phyloP scores from a whole-genome alignment of 768 basidiomycete genomes.

The Suillus variegatus region DNA sequence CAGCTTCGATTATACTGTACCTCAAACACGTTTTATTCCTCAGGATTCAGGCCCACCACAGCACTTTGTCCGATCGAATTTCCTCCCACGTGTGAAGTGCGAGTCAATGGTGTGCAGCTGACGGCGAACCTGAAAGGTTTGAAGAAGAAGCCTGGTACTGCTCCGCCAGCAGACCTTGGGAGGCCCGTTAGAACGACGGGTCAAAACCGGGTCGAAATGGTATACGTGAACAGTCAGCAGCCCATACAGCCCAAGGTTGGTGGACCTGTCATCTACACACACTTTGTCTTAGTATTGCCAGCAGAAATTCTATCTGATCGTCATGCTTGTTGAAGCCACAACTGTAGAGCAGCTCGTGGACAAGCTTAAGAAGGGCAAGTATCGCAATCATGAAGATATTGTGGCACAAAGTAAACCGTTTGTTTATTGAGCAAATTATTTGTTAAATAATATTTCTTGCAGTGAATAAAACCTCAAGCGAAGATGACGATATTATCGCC shows the following conservation, averaged over 20 bases:
- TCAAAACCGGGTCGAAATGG: slow-evolving; percentile 78
- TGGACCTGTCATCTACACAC: neutral
- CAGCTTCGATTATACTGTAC: slow-evolving; percentile 91
- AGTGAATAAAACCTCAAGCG: slow-evolving; percentile 62
- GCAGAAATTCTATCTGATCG: slow-evolving; percentile 85
- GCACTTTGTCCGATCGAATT: slow-evolving; percentile 83
- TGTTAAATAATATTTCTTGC: slow-evolving; percentile 7
- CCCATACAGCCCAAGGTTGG: slow-evolving; percentile 72
- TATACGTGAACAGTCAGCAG: slow-evolving; percentile 88
- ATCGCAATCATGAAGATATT: slow-evolving; percentile 62
- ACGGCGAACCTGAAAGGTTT: slow-evolving; percentile 83
- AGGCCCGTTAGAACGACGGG: slow-evolving; percentile 40
- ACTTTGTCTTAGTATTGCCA: slow-evolving; percentile 6
- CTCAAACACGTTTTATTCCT: slow-evolving; percentile 70
- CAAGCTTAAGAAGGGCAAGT: slow-evolving; percentile 67
- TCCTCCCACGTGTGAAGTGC: slow-evolving; percentile 88
- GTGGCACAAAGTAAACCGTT: slow-evolving; percentile 61
- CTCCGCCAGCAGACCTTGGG: slow-evolving; percentile 80
- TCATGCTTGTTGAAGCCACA: slow-evolving; percentile 82
- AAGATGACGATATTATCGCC: slow-evolving; percentile 91
- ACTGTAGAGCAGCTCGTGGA: slow-evolving; percentile 70
- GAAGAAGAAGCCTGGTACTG: slow-evolving; percentile 94
- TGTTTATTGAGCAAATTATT: neutral
- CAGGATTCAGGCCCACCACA: slow-evolving; percentile 51
- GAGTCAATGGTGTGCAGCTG: slow-evolving; percentile 72